A percentile compares a stretch with the other conserved stretches of the same genome.
Conservation (phyloP, 352 stramenopile species). For the Pythium volutum region DNA sequence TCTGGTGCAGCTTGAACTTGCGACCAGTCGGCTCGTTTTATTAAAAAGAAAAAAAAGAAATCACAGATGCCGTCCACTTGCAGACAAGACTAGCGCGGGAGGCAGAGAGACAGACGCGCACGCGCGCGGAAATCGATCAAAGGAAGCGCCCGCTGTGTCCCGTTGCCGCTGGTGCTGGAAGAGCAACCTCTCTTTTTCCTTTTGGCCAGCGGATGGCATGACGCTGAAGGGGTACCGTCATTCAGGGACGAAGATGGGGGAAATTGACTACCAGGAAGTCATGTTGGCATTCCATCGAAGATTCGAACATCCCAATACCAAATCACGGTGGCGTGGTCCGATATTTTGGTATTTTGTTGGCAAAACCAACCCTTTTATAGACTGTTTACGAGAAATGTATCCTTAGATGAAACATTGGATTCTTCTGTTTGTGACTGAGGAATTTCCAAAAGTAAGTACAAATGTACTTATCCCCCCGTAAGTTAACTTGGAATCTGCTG, state of each 20-base stretch:
- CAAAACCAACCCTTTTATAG: background rate
- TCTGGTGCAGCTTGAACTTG: background rate
- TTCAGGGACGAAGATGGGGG: constrained; percentile 3
- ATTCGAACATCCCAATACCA: constrained; percentile 11
- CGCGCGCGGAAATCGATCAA: background rate
- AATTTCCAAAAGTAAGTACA: too few relatives aligned
- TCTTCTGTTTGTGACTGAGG: too few relatives aligned
- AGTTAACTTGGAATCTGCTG: too few relatives aligned
- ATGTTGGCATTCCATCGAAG: constrained; percentile 23
- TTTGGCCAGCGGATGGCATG: constrained; percentile 5
- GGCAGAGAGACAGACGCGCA: background rate
- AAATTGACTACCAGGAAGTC: constrained; percentile 16
- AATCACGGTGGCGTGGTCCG: too few relatives aligned
- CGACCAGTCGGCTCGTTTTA: background rate
- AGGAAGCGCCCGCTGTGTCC: background rate
- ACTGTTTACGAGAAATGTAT: background rate
- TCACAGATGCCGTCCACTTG: background rate
- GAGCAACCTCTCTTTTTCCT: background rate
- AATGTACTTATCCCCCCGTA: too few relatives aligned
- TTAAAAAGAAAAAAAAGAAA: background rate
- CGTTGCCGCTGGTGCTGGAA: background rate
- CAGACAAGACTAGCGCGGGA: background rate
- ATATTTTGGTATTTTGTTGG: background rate
- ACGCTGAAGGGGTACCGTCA: constrained; percentile 10
- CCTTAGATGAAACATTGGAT: background rate